These are phyloP conservation scores for Apium graveolens DNA, from an alignment of 129 eudicot genomes.

Conservation along the genomic window DNA sequence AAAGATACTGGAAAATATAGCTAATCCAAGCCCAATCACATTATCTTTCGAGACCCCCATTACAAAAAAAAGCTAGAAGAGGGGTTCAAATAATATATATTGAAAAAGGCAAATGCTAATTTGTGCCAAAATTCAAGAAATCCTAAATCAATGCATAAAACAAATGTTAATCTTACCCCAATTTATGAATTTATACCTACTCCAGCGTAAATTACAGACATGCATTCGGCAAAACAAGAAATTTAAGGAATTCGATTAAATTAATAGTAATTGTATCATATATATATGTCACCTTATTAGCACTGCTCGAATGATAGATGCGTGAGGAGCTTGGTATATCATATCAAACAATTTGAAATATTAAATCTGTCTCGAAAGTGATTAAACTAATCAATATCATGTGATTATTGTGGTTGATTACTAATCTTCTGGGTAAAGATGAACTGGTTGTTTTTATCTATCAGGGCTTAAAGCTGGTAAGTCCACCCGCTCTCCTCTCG, in stretches of 20 bases:
- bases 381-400: neutral
- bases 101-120: neutral
- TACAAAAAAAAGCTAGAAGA: slow-evolving; percentile 17
- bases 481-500: too few relatives aligned
- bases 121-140: slow-evolving; percentile 2
- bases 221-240: neutral
- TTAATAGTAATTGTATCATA: neutral
- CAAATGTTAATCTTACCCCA: neutral
- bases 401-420: too few relatives aligned
- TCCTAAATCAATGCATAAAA: slow-evolving; percentile 10
- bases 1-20: slow-evolving; percentile 68
- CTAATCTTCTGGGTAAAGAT: too few relatives aligned
- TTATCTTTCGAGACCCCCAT: slow-evolving; percentile 60
- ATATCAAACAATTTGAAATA: neutral
- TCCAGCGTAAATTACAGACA: neutral
- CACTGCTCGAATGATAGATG: slow-evolving; percentile 17
- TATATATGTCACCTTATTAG: slow-evolving; percentile 16
- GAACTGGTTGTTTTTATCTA: too few relatives aligned
- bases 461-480: too few relatives aligned
- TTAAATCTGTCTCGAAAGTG: neutral
- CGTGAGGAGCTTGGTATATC: neutral
- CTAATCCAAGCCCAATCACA: slow-evolving; percentile 55
- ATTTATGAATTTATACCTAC: neutral
- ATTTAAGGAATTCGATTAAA: neutral
- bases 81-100: slow-evolving; percentile 10